phyloP scores from a whole-genome alignment of 2,329 filamentous ascomycete species.

The Parastagonospora avenae region DNA sequence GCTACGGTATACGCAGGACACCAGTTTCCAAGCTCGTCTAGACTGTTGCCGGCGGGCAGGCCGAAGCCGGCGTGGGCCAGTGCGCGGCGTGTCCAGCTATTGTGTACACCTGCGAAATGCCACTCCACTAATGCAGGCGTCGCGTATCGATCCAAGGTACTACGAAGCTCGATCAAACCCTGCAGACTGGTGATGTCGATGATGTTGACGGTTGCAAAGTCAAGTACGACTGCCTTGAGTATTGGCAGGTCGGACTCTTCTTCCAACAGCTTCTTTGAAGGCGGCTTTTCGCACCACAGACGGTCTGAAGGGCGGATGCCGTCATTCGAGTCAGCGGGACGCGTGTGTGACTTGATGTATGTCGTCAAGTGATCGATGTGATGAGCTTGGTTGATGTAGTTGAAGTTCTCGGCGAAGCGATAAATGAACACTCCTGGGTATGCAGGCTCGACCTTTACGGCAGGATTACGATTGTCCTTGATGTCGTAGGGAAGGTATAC shows the following conservation, averaged over 20 bases:
- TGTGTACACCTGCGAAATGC: constrained; percentile 58
- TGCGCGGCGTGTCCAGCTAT: constrained; percentile 63
- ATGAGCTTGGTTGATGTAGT: constrained; percentile 87
- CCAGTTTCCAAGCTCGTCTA: constrained; percentile 18
- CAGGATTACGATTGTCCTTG: constrained; percentile 64
- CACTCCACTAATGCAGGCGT: constrained; percentile 45
- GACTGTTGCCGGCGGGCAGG: constrained; percentile 34
- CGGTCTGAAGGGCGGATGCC: constrained; percentile 46
- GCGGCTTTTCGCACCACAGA: constrained; percentile 60
- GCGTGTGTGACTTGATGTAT: constrained; percentile 63
- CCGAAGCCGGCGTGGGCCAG: constrained; percentile 62
- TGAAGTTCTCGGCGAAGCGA: constrained; percentile 89
- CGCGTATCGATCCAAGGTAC: constrained; percentile 59
- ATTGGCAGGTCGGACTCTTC: constrained; percentile 46
- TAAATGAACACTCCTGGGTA: constrained; percentile 90
- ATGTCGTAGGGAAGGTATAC: constrained; percentile 45
- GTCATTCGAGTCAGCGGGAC: constrained; percentile 23
- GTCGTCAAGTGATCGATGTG: constrained; percentile 77
- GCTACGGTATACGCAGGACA: constrained; percentile 31
- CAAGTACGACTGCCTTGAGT: constrained; percentile 61
- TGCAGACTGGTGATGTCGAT: constrained; percentile 63
- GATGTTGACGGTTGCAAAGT: constrained; percentile 61
- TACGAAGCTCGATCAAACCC: constrained; percentile 60
- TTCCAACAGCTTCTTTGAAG: constrained; percentile 32
- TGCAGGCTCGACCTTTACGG: constrained; percentile 64